Evolutionary conservation across 2,329 filamentous ascomycete species (phyloP).

Genomic region (Pseudofabraea citricarpa): DNA sequence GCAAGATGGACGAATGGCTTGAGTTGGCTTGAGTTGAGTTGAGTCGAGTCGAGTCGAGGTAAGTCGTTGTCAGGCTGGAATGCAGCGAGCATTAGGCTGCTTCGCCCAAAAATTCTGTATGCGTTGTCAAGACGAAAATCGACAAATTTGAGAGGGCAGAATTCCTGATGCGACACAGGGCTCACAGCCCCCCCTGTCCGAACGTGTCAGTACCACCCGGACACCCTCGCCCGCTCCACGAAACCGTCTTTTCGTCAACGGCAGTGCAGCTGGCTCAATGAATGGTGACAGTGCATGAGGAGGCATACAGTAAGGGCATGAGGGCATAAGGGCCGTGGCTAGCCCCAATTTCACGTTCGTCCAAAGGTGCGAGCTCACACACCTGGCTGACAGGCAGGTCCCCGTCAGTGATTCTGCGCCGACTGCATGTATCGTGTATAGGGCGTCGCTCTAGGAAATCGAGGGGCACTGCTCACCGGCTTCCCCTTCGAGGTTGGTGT

Average conservation of each 20-base stretch:
- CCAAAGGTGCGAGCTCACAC: not conserved
- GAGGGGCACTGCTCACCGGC: slow-evolving; percentile 1
- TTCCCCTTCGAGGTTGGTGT: not conserved
- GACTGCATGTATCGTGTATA: too few relatives aligned
- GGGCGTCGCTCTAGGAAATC: slow-evolving; percentile 1
- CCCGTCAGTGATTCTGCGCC: too few relatives aligned
- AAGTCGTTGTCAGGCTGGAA: not conserved
- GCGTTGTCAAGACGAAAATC: not conserved
- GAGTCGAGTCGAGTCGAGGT: not conserved
- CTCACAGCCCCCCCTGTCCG: too few relatives aligned
- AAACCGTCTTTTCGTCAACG: not conserved
- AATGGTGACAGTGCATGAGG: too few relatives aligned
- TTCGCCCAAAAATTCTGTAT: slow-evolving; percentile 1
- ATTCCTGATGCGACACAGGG: not conserved
- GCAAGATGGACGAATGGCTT: not conserved
- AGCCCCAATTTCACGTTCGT: not conserved
- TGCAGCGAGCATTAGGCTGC: slow-evolving; percentile 1
- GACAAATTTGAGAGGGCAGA: not conserved
- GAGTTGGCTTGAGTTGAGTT: not conserved
- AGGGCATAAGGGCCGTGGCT: not conserved
- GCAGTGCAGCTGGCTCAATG: slow-evolving; percentile 2
- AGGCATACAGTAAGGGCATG: too few relatives aligned
- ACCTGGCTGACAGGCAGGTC: slow-evolving; percentile 1
- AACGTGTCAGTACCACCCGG: too few relatives aligned
- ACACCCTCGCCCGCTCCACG: too few relatives aligned